Percentiles rank a stretch among this genome's conserved stretches.
Evolutionary conservation across 176 grass and related monocot genomes (phyloP).

Genomic region (Bromus sterilis): DNA sequence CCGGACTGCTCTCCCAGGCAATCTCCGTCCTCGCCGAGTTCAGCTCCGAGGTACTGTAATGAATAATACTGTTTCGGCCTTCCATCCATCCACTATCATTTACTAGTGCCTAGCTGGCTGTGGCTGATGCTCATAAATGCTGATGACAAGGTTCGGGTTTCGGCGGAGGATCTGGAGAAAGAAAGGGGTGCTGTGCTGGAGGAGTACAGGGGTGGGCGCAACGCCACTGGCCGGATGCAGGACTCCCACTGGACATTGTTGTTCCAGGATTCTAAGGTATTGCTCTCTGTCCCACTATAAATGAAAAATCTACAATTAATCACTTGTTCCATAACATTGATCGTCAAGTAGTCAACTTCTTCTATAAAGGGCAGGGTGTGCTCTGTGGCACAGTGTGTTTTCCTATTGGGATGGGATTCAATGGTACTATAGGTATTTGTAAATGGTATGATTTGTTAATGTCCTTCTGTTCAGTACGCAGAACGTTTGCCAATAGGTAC

Average conservation of each 20-base stretch:
- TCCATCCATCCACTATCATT: neutral
- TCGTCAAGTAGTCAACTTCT: neutral
- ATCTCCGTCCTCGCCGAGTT: conserved; percentile 93
- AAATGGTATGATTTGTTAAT: conserved; percentile 23
- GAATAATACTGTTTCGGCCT: neutral
- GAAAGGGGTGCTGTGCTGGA: conserved; percentile 94
- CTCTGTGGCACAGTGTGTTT: neutral
- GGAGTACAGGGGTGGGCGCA: conserved; percentile 95
- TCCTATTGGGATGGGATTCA: neutral
- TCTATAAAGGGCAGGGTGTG: neutral
- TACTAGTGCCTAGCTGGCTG: neutral
- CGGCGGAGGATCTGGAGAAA: conserved; percentile 89
- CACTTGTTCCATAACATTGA: neutral
- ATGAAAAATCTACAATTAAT: neutral
- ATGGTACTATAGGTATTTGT: neutral
- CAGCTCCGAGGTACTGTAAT: conserved; percentile 99
- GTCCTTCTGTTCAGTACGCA: conserved; percentile 67
- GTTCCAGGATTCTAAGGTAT: conserved; percentile 94
- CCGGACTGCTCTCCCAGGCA: conserved; percentile 78
- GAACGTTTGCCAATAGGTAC: conserved; percentile 87
- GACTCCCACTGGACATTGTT: conserved; percentile 92
- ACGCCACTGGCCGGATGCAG: conserved; percentile 88
- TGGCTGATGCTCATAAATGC: neutral
- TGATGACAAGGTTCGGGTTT: conserved; percentile 59
- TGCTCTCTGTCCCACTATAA: neutral